Conservation (phyloP, 148 eudicot genomes). For the Fallopia convolvulus region DNA sequence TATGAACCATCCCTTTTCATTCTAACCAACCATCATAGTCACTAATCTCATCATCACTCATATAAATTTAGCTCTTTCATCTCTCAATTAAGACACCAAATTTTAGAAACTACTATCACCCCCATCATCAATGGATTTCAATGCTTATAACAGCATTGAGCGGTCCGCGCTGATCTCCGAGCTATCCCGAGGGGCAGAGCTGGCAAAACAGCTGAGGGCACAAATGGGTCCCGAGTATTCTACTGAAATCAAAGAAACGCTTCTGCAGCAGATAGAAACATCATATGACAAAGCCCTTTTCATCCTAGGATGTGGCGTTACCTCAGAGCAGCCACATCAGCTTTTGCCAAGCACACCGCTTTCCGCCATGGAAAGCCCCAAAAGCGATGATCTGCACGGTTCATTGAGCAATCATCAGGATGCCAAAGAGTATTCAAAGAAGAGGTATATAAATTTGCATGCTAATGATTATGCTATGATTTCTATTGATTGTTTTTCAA, state of each 20-base stretch:
- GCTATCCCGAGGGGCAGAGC: conserved; percentile 56
- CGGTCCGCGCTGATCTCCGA: conserved; percentile 34
- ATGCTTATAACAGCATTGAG: conserved; percentile 15
- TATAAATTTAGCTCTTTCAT: not conserved
- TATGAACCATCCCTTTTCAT: not conserved
- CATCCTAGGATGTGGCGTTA: conserved; percentile 37
- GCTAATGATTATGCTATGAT: conserved; percentile 2
- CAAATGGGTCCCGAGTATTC: conserved; percentile 33
- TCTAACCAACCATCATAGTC: not conserved
- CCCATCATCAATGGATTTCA: conserved; percentile 28
- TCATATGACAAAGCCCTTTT: conserved; percentile 60
- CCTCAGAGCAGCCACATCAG: conserved; percentile 32
- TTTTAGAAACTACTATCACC: not conserved
- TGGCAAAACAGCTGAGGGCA: conserved; percentile 50
- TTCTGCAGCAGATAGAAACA: conserved; percentile 46
- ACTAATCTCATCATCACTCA: conserved; percentile 5
- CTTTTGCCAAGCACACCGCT: conserved; percentile 43
- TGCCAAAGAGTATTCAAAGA: conserved; percentile 42
- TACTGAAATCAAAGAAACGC: conserved; percentile 25
- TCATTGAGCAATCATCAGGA: conserved; percentile 21
- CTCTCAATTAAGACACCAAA: not conserved
- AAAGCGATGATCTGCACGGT: conserved; percentile 35
- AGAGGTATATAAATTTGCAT: conserved; percentile 27
- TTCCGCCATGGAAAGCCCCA: conserved; percentile 34
- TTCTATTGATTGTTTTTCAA: not conserved